Conservation (phyloP, 192 early-diverging fungal genomes). For the Rhizophlyctis rosea region DNA sequence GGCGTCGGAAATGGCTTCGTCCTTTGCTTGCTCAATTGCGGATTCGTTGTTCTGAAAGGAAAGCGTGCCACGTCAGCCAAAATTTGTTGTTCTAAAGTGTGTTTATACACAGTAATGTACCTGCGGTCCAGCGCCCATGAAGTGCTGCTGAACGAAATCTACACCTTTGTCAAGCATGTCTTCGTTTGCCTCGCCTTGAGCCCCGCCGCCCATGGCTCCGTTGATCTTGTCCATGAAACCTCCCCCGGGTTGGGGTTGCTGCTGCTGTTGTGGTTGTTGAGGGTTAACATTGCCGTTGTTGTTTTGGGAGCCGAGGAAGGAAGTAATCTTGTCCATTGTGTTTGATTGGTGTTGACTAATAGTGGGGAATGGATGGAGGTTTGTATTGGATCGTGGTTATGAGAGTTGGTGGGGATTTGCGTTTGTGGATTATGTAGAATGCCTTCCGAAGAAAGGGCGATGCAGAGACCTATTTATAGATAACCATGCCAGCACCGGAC, state of each 20-base stretch:
- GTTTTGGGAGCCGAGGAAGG: neutral
- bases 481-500: no score
- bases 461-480: no score
- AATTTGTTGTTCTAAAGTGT: no score
- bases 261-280: neutral
- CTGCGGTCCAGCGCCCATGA: neutral
- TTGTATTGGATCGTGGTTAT: no score
- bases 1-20: constrained; percentile 2
- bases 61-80: neutral
- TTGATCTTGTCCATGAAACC: constrained; percentile 3
- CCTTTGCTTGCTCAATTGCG: constrained; percentile 1
- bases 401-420: no score
- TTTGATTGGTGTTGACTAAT: no score
- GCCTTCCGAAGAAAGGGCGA: no score
- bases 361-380: no score
- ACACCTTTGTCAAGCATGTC: constrained; percentile 8
- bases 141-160: neutral
- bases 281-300: neutral
- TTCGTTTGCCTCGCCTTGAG: neutral
- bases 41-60: constrained; percentile 1
- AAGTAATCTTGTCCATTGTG: constrained; percentile 1
- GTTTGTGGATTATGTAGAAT: no score
- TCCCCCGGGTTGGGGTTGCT: neutral
- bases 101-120: neutral
- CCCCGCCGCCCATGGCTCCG: constrained; percentile 1